A percentile compares a stretch with the other conserved stretches of the same genome.
Conservation (phyloP, 108 stramenopile species). For the Epithemia pelagica region DNA sequence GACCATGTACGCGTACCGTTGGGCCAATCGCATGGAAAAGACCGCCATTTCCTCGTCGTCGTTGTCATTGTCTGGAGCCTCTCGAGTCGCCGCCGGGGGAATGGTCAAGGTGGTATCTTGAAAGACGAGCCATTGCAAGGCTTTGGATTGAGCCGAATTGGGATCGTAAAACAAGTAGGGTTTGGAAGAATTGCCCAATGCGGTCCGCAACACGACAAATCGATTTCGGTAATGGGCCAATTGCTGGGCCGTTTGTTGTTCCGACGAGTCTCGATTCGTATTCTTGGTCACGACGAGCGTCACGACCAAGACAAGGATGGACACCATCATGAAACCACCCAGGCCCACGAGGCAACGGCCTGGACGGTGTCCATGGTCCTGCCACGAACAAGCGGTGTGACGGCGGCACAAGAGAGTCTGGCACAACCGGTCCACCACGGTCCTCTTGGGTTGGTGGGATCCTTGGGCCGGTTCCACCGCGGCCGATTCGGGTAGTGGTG, state of each 20-base stretch:
- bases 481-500: too few species aligned
- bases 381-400: too few species aligned
- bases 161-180: neutral
- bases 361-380: too few species aligned
- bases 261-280: neutral
- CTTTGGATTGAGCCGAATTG: conserved; percentile 7
- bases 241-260: neutral
- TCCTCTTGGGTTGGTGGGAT: too few species aligned
- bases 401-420: too few species aligned
- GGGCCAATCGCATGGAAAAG: conserved; percentile 3
- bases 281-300: neutral
- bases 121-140: conserved; percentile 5
- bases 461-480: too few species aligned
- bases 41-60: neutral
- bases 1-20: conserved; percentile 7
- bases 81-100: neutral
- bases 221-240: neutral
- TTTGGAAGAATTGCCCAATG: neutral
- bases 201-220: conserved; percentile 2
- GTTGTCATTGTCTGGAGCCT: neutral
- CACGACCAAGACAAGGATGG: neutral
- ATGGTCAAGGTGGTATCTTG: neutral
- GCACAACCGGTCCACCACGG: too few species aligned
- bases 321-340: neutral
- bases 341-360: neutral